phyloP scores from a whole-genome alignment of 169 alveolate genomes.

The Perkinsus marinus region DNA sequence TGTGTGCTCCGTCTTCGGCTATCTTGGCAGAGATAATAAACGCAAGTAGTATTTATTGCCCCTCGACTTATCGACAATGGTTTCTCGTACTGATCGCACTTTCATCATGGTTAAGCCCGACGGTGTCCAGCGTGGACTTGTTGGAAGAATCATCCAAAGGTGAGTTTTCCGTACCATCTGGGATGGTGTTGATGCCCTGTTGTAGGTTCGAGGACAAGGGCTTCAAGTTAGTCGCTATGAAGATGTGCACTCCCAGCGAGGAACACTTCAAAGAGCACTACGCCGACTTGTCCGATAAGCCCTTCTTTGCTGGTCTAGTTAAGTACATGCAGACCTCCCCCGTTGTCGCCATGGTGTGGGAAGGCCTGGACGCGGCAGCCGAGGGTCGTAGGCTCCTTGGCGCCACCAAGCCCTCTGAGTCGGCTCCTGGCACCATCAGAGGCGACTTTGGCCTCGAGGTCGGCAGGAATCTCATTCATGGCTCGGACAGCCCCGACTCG shows the following conservation, averaged over 20 bases:
- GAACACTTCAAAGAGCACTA: slow-evolving; percentile 80
- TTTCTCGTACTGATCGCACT: slow-evolving; percentile 19
- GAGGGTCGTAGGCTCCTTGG: slow-evolving; percentile 85
- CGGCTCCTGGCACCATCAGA: slow-evolving; percentile 85
- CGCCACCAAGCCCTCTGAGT: slow-evolving; percentile 76
- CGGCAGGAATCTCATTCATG: slow-evolving; percentile 86
- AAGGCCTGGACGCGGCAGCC: slow-evolving; percentile 81
- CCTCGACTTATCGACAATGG: not conserved
- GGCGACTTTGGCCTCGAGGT: slow-evolving; percentile 85
- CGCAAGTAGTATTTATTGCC: not conserved
- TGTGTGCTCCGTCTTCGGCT: too few relatives aligned
- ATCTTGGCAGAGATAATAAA: too few relatives aligned
- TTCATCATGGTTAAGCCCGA: slow-evolving; percentile 95
- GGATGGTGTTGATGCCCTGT: not conserved
- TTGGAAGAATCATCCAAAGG: slow-evolving; percentile 71
- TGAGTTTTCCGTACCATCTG: not conserved
- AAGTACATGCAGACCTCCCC: slow-evolving; percentile 82
- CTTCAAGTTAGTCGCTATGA: slow-evolving; percentile 80
- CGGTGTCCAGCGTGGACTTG: slow-evolving; percentile 91
- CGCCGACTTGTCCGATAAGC: slow-evolving; percentile 78
- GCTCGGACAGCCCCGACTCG: slow-evolving; percentile 80
- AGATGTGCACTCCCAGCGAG: slow-evolving; percentile 62
- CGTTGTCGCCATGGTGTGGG: slow-evolving; percentile 90
- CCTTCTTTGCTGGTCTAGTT: slow-evolving; percentile 77
- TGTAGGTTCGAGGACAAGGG: slow-evolving; percentile 83